Evolutionary conservation across 2,329 filamentous ascomycete species (phyloP).

Genomic region (Verticillium klebahnii): DNA sequence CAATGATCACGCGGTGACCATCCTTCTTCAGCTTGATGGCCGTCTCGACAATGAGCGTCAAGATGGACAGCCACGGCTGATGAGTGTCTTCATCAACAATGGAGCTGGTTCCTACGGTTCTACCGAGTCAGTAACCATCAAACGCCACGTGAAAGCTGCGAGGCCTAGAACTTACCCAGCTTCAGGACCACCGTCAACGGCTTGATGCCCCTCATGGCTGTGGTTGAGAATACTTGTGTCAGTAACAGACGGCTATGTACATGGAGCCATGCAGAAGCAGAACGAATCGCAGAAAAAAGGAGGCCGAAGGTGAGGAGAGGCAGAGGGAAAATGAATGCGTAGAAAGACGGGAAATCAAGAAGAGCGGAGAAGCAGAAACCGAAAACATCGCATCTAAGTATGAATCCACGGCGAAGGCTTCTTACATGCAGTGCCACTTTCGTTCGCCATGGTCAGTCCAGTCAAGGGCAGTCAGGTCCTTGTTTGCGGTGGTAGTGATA

Average conservation of each 20-base stretch:
- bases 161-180: slow-evolving; percentile 56
- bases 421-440: slow-evolving; percentile 12
- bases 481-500: not conserved
- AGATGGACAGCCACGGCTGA: slow-evolving; percentile 84
- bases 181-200: slow-evolving; percentile 80
- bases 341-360: not conserved
- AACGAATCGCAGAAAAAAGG: not conserved
- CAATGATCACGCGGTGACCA: slow-evolving; percentile 91
- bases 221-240: slow-evolving; percentile 2
- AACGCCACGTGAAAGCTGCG: not conserved
- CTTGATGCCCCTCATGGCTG: slow-evolving; percentile 62
- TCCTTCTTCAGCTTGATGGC: slow-evolving; percentile 81
- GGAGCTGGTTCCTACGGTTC: slow-evolving; percentile 79
- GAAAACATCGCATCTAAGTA: not conserved
- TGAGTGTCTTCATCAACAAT: slow-evolving; percentile 96
- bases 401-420: slow-evolving; percentile 1
- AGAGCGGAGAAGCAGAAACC: not conserved
- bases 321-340: not conserved
- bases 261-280: not conserved
- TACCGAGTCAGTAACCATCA: not conserved
- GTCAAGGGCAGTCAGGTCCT: slow-evolving; percentile 1
- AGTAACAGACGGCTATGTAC: not conserved
- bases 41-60: slow-evolving; percentile 92
- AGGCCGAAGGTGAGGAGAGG: not conserved
- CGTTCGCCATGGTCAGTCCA: slow-evolving; percentile 13